A percentile compares a stretch with the other conserved stretches of the same genome.
phyloP scores from a whole-genome alignment of 1,284 basidiomycete species.

The Puccinia novopanici region DNA sequence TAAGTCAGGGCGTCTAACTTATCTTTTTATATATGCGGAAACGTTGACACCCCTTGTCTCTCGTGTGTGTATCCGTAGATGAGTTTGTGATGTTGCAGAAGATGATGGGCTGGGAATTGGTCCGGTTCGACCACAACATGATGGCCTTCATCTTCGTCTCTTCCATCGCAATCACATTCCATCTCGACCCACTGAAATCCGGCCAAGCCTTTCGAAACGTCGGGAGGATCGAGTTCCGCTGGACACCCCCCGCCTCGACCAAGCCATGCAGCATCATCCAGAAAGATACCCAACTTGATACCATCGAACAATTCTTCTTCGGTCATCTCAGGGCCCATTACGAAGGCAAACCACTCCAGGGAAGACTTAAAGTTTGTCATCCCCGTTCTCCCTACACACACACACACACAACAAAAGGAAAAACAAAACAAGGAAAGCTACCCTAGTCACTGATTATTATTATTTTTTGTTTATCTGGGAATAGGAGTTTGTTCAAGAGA shows the following conservation, averaged over 20 bases:
- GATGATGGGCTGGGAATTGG: slow-evolving; percentile 45
- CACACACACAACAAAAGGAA: background rate
- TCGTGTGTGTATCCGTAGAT: slow-evolving; percentile 12
- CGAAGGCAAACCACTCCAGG: slow-evolving; percentile 2
- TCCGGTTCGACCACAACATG: slow-evolving; percentile 29
- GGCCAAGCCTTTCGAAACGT: slow-evolving; percentile 11
- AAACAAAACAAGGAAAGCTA: too few species aligned
- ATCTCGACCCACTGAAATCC: slow-evolving; percentile 14
- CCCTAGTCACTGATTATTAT: background rate
- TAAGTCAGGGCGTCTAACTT: background rate
- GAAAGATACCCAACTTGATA: background rate
- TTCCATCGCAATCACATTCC: slow-evolving; percentile 15
- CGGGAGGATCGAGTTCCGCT: slow-evolving; percentile 26
- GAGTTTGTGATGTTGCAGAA: slow-evolving; percentile 40
- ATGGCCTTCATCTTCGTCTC: slow-evolving; percentile 28
- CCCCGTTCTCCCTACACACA: too few species aligned
- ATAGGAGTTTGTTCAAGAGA: slow-evolving; percentile 42
- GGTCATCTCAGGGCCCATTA: slow-evolving; percentile 20
- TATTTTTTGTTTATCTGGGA: background rate
- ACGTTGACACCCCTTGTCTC: background rate
- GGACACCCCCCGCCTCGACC: background rate
- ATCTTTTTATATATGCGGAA: background rate
- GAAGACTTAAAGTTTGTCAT: slow-evolving; percentile 22
- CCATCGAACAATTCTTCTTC: slow-evolving; percentile 42
- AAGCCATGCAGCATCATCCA: background rate